phyloP scores from a whole-genome alignment of 257 asterid species.

The Eustoma russellianum region DNA sequence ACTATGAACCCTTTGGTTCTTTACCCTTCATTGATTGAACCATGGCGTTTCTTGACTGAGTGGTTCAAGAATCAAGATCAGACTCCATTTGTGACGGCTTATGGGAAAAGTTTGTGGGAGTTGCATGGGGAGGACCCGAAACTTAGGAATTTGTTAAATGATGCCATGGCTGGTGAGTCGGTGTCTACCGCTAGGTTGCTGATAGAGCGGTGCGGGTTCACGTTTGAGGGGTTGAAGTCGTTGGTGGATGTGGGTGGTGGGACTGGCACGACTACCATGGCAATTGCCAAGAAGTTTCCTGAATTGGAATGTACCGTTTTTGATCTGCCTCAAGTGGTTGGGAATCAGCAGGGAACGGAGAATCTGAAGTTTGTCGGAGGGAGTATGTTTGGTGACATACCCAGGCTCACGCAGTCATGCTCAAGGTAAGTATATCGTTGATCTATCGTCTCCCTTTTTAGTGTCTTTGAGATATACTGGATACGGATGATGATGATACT shows the following conservation, averaged over 20 bases:
- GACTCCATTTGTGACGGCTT: neutral
- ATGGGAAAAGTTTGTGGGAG: neutral
- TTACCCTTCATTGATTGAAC: neutral
- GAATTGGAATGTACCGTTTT: neutral
- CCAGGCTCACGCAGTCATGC: constrained; percentile 1
- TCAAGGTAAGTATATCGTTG: neutral
- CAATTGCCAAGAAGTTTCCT: neutral
- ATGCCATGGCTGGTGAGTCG: constrained; percentile 12
- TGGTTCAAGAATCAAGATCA: constrained; percentile 4
- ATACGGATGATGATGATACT: no score
- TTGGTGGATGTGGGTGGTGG: constrained; percentile 7
- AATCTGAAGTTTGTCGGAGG: constrained; percentile 3
- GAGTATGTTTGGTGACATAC: constrained; percentile 3
- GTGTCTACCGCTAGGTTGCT: neutral
- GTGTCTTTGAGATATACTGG: constrained; percentile 15
- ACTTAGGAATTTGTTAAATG: neutral
- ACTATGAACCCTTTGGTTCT: neutral
- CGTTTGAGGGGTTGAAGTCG: constrained; percentile 10
- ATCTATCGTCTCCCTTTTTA: no score
- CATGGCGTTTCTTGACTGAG: neutral
- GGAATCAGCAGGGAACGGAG: neutral
- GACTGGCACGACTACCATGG: neutral
- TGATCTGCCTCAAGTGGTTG: constrained; percentile 1
- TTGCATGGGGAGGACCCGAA: neutral
- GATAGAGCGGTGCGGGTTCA: neutral